A percentile compares a stretch with the other conserved stretches of the same genome.
Conservation (phyloP, 2,329 filamentous ascomycete species). For the Coleophoma crateriformis region DNA sequence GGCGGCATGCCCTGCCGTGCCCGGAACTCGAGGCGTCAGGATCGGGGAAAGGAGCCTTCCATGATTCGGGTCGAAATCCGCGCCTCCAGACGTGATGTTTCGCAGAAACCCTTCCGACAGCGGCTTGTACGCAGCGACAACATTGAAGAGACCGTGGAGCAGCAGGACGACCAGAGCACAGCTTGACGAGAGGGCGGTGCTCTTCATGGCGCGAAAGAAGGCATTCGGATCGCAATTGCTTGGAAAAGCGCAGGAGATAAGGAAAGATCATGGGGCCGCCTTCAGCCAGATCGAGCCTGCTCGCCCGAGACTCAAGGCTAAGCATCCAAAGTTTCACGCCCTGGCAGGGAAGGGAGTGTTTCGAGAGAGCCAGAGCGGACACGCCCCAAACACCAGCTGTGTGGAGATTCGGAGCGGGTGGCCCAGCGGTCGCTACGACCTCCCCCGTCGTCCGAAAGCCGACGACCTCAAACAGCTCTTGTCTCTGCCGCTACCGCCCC, state of each 20-base stretch:
- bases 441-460: not conserved
- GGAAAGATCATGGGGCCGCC: too few relatives aligned
- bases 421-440: too few relatives aligned
- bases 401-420: too few relatives aligned
- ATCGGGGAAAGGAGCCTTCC: constrained; percentile 77
- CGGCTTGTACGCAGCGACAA: constrained; percentile 13
- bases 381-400: too few relatives aligned
- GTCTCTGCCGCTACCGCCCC: not conserved
- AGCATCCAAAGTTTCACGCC: too few relatives aligned
- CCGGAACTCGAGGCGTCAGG: constrained; percentile 77
- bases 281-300: too few relatives aligned
- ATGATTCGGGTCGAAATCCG: constrained; percentile 69
- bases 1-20: constrained; percentile 64
- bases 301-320: too few relatives aligned
- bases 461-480: not conserved
- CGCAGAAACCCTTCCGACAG: constrained; percentile 69
- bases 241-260: not conserved
- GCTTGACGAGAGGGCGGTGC: not conserved
- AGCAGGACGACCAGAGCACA: constrained; percentile 1
- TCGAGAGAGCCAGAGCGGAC: too few relatives aligned
- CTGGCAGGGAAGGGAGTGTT: too few relatives aligned
- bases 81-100: constrained; percentile 60
- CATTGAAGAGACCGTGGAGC: not conserved
- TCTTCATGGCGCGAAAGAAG: constrained; percentile 3
- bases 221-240: not conserved